phyloP scores from a whole-genome alignment of 768 basidiomycete species.

The Termitomyces heimii region DNA sequence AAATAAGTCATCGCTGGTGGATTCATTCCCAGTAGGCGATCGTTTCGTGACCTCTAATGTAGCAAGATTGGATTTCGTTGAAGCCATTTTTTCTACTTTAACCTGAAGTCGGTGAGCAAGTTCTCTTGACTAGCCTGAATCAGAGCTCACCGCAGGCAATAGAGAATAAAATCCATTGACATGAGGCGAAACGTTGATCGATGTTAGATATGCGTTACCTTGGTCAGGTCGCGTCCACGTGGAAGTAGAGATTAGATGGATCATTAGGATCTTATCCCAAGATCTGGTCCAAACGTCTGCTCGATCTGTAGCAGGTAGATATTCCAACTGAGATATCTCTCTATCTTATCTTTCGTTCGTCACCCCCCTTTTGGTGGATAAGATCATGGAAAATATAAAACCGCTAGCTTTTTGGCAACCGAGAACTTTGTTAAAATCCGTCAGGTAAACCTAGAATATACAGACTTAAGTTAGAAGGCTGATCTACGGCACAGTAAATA shows the following conservation, averaged over 20 bases:
- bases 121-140: too few species aligned
- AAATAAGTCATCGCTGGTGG: background rate
- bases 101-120: background rate
- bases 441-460: too few species aligned
- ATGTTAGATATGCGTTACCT: background rate
- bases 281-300: too few species aligned
- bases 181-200: constrained; percentile 1
- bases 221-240: background rate
- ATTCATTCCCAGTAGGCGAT: background rate
- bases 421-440: too few species aligned
- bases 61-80: background rate
- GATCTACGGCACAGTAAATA: too few species aligned
- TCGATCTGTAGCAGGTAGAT: too few species aligned
- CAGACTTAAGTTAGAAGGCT: too few species aligned
- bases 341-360: too few species aligned
- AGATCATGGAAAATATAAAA: too few species aligned
- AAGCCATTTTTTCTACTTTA: background rate
- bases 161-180: background rate
- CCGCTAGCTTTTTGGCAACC: too few species aligned
- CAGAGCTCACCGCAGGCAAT: background rate
- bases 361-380: too few species aligned
- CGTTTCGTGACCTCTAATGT: background rate
- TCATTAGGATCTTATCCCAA: background rate
- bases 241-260: background rate
- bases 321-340: too few species aligned